Evolutionary conservation across 371 early-diverging fungal genomes (phyloP).

Genomic region (Mortierella sp.): DNA sequence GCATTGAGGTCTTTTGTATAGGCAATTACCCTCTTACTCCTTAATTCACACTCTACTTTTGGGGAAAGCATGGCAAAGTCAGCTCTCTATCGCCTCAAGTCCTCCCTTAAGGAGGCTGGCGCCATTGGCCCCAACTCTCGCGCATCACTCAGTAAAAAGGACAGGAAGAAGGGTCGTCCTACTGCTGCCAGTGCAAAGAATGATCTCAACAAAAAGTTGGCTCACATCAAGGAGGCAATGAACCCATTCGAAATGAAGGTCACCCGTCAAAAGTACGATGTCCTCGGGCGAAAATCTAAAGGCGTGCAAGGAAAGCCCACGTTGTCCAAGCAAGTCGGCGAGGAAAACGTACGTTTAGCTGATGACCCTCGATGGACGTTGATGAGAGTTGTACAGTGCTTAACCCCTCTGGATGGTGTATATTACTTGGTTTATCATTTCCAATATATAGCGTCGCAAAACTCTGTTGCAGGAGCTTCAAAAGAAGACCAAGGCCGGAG

Average conservation of each 20-base stretch:
- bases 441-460: conserved; percentile 74
- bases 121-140: conserved; percentile 80
- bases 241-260: conserved; percentile 95
- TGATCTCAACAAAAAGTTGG: conserved; percentile 64
- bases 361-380: not conserved
- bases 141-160: conserved; percentile 70
- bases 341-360: conserved; percentile 75
- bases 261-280: conserved; percentile 83
- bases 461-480: conserved; percentile 85
- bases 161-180: conserved; percentile 71
- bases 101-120: conserved; percentile 80
- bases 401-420: not conserved
- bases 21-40: conserved; percentile 4
- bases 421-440: not conserved
- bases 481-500: conserved; percentile 76
- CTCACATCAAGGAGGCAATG: conserved; percentile 66
- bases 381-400: not conserved
- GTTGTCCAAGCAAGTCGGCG: conserved; percentile 82
- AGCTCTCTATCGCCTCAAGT: conserved; percentile 85
- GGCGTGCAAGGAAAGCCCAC: conserved; percentile 88
- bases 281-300: conserved; percentile 90
- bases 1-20: not conserved
- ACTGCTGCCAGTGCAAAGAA: conserved; percentile 67
- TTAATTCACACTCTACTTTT: not conserved
- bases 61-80: conserved; percentile 59